A percentile compares a stretch with the other conserved stretches of the same genome.
Evolutionary conservation across 495 filamentous ascomycete genomes (phyloP).

Genomic region (Neurospora discreta): DNA sequence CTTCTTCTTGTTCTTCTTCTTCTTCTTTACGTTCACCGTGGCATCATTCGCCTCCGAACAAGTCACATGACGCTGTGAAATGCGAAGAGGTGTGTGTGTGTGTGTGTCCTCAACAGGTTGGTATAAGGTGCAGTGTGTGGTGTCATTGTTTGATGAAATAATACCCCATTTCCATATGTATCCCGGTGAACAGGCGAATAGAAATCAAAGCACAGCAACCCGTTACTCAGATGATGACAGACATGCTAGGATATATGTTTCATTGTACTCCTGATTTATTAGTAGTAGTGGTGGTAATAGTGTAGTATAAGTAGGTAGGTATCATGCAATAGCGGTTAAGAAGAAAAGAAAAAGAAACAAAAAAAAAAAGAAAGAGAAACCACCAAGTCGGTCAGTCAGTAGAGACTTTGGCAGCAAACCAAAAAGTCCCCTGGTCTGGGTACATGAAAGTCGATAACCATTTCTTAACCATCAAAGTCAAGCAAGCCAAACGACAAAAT

Average conservation of each 20-base stretch:
- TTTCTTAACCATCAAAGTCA: background rate
- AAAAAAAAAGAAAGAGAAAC: background rate
- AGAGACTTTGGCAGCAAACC: background rate
- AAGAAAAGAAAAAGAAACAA: background rate
- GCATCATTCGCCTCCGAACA: too few relatives aligned
- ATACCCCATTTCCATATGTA: too few relatives aligned
- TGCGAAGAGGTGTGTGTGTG: too few relatives aligned
- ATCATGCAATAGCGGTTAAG: background rate
- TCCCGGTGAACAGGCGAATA: too few relatives aligned
- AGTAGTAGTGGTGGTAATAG: background rate
- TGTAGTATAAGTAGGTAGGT: background rate
- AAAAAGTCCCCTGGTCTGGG: background rate
- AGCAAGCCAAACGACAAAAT: background rate
- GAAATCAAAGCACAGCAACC: background rate
- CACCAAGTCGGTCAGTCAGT: background rate
- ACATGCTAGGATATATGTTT: background rate
- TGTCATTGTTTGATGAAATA: too few relatives aligned
- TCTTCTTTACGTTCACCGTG: too few relatives aligned
- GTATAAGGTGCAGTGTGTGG: too few relatives aligned
- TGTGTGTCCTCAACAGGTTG: too few relatives aligned
- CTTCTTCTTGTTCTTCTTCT: too few relatives aligned
- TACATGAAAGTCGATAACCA: background rate
- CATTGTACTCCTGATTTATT: background rate
- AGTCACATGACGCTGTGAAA: too few relatives aligned
- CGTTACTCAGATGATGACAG: background rate